phyloP scores from a whole-genome alignment of 345 rosid species.

The Raphanus sativus region DNA sequence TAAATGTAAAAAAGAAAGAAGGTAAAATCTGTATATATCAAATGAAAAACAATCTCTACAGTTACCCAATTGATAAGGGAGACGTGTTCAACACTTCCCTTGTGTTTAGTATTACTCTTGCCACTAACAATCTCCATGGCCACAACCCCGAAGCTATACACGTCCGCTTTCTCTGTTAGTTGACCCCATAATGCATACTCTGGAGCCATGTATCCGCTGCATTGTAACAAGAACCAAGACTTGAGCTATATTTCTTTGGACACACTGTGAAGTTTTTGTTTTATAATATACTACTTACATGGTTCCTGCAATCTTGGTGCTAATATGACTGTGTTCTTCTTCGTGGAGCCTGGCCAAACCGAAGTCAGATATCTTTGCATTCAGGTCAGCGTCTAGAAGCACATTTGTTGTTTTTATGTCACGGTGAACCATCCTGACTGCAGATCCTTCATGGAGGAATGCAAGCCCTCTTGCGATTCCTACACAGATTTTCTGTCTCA shows the following conservation, averaged over 20 bases:
- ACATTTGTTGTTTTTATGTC: constrained; percentile 64
- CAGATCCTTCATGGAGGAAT: constrained; percentile 61
- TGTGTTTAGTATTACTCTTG: not conserved
- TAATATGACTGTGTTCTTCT: constrained; percentile 53
- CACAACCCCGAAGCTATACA: not conserved
- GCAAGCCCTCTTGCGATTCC: constrained; percentile 64
- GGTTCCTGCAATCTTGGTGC: constrained; percentile 35
- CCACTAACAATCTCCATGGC: not conserved
- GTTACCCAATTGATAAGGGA: not conserved
- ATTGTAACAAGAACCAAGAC: not conserved
- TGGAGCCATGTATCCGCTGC: constrained; percentile 36
- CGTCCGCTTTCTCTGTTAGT: not conserved
- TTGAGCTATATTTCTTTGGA: not conserved
- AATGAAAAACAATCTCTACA: not conserved
- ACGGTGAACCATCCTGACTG: constrained; percentile 56
- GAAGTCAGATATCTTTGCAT: constrained; percentile 68
- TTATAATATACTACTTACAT: constrained; percentile 38
- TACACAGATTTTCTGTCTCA: constrained; percentile 47
- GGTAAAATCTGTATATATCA: too few relatives aligned
- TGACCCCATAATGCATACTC: constrained; percentile 31
- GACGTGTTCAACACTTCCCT: not conserved
- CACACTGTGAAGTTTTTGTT: not conserved
- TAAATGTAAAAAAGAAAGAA: too few relatives aligned
- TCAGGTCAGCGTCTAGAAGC: constrained; percentile 50
- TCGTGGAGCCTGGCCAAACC: constrained; percentile 61